Percentiles rank a stretch among this genome's conserved stretches.
Evolutionary conservation across 2,329 filamentous ascomycete species (phyloP).

Genomic region (Talaromyces pinophilus): DNA sequence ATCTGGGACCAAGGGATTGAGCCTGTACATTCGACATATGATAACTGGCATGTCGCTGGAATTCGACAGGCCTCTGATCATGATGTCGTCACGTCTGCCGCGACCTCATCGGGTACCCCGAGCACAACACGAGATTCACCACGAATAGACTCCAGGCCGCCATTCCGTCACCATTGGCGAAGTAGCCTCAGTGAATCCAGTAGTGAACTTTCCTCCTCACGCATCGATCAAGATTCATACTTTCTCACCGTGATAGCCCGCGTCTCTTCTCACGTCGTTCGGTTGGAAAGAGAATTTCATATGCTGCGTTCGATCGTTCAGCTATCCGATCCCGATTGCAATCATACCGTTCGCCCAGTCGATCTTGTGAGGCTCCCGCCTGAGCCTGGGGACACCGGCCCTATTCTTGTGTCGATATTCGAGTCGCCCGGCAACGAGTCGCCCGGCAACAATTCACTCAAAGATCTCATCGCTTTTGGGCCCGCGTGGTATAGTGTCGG

Average conservation of each 20-base stretch:
- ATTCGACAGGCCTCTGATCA: slow-evolving; percentile 56
- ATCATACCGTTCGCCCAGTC: slow-evolving; percentile 77
- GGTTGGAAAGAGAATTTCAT: slow-evolving; percentile 85
- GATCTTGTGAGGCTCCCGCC: slow-evolving; percentile 73
- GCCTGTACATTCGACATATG: slow-evolving; percentile 66
- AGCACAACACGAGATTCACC: slow-evolving; percentile 48
- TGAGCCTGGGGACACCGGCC: slow-evolving; percentile 66
- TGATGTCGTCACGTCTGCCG: slow-evolving; percentile 50
- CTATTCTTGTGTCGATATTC: slow-evolving; percentile 79
- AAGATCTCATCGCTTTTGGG: slow-evolving; percentile 72
- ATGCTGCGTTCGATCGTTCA: slow-evolving; percentile 72
- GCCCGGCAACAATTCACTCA: slow-evolving; percentile 72
- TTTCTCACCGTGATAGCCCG: slow-evolving; percentile 73
- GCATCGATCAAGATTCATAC: slow-evolving; percentile 41
- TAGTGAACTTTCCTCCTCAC: slow-evolving; percentile 46
- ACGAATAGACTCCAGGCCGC: slow-evolving; percentile 42
- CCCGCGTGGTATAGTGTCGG: slow-evolving; percentile 69
- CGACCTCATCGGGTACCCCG: slow-evolving; percentile 48
- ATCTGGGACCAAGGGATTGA: slow-evolving; percentile 68
- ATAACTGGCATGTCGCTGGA: slow-evolving; percentile 80
- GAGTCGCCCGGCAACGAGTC: slow-evolving; percentile 73
- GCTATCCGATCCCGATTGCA: slow-evolving; percentile 69
- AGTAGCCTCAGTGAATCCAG: slow-evolving; percentile 56
- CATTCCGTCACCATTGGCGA: slow-evolving; percentile 48
- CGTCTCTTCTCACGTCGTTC: slow-evolving; percentile 76